Evolutionary conservation across 2,329 filamentous ascomycete genomes (phyloP).

Genomic region (Fusarium solani-melongenae): DNA sequence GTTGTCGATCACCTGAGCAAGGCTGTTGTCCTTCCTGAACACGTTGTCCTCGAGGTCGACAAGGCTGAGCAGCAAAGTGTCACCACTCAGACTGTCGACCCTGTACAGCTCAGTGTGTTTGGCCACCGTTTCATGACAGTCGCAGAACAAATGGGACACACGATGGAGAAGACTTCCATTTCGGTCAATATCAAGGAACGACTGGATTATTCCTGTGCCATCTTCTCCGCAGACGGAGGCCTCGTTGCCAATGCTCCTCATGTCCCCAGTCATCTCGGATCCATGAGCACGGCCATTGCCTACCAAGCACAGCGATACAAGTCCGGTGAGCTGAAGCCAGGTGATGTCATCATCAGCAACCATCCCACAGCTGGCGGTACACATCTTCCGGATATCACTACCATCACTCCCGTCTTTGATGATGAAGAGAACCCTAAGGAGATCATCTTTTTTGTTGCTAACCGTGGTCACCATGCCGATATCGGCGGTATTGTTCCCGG

Average conservation of each 20-base stretch:
- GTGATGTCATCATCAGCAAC: conserved; percentile 38
- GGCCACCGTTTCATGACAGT: conserved; percentile 85
- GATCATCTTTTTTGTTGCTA: conserved; percentile 49
- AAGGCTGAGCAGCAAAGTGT: conserved; percentile 33
- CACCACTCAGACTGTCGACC: conserved; percentile 65
- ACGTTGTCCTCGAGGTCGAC: conserved; percentile 50
- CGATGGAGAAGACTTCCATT: conserved; percentile 80
- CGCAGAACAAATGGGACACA: conserved; percentile 83
- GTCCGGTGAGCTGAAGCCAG: conserved; percentile 31
- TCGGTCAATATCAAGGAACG: conserved; percentile 83
- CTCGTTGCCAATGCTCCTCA: conserved; percentile 37
- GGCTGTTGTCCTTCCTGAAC: conserved; percentile 47
- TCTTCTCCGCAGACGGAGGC: conserved; percentile 73
- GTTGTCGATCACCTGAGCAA: conserved; percentile 65
- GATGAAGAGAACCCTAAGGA: conserved; percentile 41
- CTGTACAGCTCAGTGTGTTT: conserved; percentile 79
- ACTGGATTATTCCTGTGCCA: conserved; percentile 81
- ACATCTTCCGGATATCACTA: conserved; percentile 44
- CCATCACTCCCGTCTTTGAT: conserved; percentile 45
- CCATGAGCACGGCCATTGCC: conserved; percentile 36
- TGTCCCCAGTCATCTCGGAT: conserved; percentile 35
- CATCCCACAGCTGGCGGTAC: conserved; percentile 43
- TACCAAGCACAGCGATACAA: conserved; percentile 35
- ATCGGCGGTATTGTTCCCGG: conserved; percentile 74
- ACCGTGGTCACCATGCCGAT: conserved; percentile 49